Base-by-base conservation (phyloP, 164 flowering plant genomes). In the Stephania cephalantha region DNA sequence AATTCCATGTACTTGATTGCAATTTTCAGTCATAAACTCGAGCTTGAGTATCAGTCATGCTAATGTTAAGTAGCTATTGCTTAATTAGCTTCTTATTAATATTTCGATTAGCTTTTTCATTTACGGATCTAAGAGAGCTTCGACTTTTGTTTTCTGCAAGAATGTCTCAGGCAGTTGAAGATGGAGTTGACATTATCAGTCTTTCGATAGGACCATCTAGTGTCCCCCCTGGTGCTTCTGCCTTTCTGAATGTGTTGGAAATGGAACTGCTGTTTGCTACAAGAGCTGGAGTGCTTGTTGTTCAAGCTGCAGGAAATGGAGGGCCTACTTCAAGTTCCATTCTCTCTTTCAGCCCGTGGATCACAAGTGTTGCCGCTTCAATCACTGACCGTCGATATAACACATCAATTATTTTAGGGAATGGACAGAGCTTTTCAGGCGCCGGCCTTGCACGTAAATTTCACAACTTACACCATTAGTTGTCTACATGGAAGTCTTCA, bases 261-360 rank as follows among this genome's bases (percentile, higher is more conserved):
- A 79, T 87, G 75, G 83, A 83, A 72, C 71, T 89, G 9, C 74
- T 89, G 55, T 84, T 85, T 78, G 92, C 92, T 35, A 79, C 86
- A 22, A 86, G 70, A 79, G 90, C 90, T 11, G 92, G 92, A 15
- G 87, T 89, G 4, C 29, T 89, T 30, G 92, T 87, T 46, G 86
- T 82, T 76, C 90, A 89, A 80, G 88, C 89, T 29, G 90, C 77
- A 9, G 92, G 92, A 12, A 89, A 89, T 76, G 84, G 84, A 0
- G 90, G 90, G 0, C 90, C 90, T 18, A 78, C 86, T 61, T 58
- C 87, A 7, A 81, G 81, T 71, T 83, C 90, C 5, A 78, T 89
- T 69, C 84, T 89, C 67, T 87, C 92, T 30, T 89, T 86, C 73
- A 87, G 90, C 75, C 92, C 92, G 6, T 89, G 92, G 92, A 86